Percentiles rank a stretch among this genome's conserved stretches.
phyloP scores from a whole-genome alignment of 352 stramenopile genomes.

The Phytophthora niederhauseri region DNA sequence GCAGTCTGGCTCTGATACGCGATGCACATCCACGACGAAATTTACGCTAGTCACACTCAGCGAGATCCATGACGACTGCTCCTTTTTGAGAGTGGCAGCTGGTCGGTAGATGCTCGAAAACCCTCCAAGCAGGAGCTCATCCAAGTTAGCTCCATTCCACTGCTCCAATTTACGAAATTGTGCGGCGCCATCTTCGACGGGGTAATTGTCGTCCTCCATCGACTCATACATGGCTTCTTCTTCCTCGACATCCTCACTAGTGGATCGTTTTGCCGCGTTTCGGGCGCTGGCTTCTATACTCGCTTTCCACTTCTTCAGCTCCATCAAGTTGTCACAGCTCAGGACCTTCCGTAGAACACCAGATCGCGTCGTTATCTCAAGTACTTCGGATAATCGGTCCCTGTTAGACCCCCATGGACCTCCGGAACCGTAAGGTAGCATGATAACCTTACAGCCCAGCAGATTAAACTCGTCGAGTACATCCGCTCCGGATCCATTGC shows the following conservation, averaged over 20 bases:
- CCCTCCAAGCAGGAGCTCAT: constrained; percentile 65
- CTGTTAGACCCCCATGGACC: constrained; percentile 51
- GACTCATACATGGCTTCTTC: constrained; percentile 42
- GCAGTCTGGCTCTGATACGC: constrained; percentile 63
- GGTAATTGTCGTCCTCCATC: constrained; percentile 25
- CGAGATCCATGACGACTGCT: constrained; percentile 77
- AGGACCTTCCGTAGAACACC: constrained; percentile 67
- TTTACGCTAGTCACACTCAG: constrained; percentile 65
- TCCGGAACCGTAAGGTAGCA: constrained; percentile 54
- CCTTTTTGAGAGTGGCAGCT: constrained; percentile 46
- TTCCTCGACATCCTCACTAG: constrained; percentile 38
- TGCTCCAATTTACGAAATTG: constrained; percentile 18
- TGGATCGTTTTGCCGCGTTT: constrained; percentile 41
- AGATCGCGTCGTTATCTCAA: constrained; percentile 64
- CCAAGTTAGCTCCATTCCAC: constrained; percentile 36
- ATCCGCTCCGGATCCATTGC: constrained; percentile 68
- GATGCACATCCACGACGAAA: constrained; percentile 70
- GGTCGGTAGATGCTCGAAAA: constrained; percentile 79
- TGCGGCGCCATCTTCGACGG: constrained; percentile 15
- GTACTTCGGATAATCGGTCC: constrained; percentile 38
- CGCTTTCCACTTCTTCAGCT: constrained; percentile 76
- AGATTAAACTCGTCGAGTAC: constrained; percentile 74
- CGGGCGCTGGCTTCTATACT: constrained; percentile 66
- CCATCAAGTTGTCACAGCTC: constrained; percentile 55
- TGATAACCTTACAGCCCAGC: constrained; percentile 66